phyloP scores from a whole-genome alignment of 1,284 basidiomycete genomes.

The Cerrena zonata region DNA sequence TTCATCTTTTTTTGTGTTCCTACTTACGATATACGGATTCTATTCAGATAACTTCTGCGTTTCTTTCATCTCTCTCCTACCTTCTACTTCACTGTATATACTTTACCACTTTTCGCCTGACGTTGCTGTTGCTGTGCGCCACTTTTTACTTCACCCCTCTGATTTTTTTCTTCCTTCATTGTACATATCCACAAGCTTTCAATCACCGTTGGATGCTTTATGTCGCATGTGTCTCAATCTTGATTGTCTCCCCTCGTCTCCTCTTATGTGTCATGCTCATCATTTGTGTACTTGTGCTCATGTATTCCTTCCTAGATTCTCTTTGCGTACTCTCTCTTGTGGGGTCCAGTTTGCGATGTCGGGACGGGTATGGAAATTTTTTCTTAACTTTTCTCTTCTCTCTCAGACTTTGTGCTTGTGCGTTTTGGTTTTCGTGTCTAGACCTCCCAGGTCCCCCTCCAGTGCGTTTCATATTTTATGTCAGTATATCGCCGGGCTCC shows the following conservation, averaged over 20 bases:
- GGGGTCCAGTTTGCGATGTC: conserved; percentile 4
- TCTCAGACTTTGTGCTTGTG: neutral
- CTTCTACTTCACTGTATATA: conserved; percentile 2
- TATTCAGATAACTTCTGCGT: conserved; percentile 8
- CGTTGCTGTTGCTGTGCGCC: too few species aligned
- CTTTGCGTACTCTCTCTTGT: neutral
- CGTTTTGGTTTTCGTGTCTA: too few species aligned
- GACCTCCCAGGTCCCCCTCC: too few species aligned
- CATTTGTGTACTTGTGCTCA: conserved; percentile 1
- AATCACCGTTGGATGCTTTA: too few species aligned
- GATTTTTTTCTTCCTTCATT: too few species aligned
- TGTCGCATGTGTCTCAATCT: conserved; percentile 6
- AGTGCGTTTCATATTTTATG: too few species aligned
- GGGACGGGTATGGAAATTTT: conserved; percentile 5
- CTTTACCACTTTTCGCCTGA: neutral
- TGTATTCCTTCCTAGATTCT: neutral
- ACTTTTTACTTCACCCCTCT: too few species aligned
- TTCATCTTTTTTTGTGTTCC: too few species aligned
- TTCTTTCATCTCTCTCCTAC: conserved; percentile 7
- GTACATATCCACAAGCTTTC: too few species aligned
- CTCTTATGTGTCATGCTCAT: conserved; percentile 6
- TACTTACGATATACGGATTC: neutral
- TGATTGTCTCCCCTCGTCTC: conserved; percentile 7
- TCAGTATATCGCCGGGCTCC: too few species aligned
- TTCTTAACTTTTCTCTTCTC: neutral